Base-by-base conservation (phyloP, 2,329 filamentous ascomycete species). In the Trichoderma pleuroti region DNA sequence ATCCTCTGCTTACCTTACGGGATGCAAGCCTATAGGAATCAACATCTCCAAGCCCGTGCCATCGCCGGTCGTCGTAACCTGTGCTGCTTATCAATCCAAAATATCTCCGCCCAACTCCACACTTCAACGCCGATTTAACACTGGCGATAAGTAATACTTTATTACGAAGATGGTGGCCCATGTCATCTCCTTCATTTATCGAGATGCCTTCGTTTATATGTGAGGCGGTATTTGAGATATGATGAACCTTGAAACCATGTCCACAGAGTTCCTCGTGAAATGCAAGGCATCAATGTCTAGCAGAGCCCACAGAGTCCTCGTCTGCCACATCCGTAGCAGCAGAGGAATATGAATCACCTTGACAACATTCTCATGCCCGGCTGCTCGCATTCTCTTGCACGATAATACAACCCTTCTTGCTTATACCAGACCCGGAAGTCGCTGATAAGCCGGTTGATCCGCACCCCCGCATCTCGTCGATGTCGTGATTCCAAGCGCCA, bases 381-480 rank as follows among this genome's bases (percentile, higher is more conserved):
- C 18, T n/a, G 18, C 21, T 52, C 46, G 46, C 46, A 52, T 52
- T 52, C 21, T 11, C n/a, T 21, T 52, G n/a, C 21, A 24, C 46
- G 21, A 24, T 24, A 52, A 52, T 52, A 52, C 46, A 21, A 52
- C n/a, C n/a, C 3, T 24, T 12, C 1, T 52, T 52, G 46, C 42
- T 49, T 49, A n/a, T 49, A 21, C 46, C 46, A 52, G n/a, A 52
- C 10, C 21, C n/a, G n/a, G 46, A 52, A 24, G 14, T 16, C 5
- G 32, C 39, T 30, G 18, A 54, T 52, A 52, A 67, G 28, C 67
- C 67, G 57, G 26, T 42, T n/a, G 60, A 56, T 49, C 59, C 59
- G 67, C 67, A 42, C 59, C 68, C 65, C 68, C 68, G 68, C 68
- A 70, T 60, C 61, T 30, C 56, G 28, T 59, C 60, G 68, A 70